These are phyloP conservation scores for Pichia sp. DNA, from an alignment of 1,139 yeast species.

Conservation along the genomic window DNA sequence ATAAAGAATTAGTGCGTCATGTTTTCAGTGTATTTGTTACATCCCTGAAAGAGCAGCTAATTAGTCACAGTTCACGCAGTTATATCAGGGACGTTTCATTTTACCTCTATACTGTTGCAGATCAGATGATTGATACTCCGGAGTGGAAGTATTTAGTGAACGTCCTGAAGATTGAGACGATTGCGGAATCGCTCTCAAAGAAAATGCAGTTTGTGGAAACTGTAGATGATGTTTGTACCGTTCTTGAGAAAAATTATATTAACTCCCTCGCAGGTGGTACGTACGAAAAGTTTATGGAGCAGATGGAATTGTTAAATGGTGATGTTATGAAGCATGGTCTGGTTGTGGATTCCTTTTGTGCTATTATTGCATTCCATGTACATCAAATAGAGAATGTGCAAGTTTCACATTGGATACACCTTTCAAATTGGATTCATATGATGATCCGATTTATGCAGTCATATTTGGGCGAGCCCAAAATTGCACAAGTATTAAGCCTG, in stretches of 20 bases:
- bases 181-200: constrained; percentile 17
- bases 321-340: constrained; percentile 8
- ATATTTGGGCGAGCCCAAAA: constrained; percentile 4
- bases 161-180: constrained; percentile 9
- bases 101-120: constrained; percentile 20
- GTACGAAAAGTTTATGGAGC: constrained; percentile 5
- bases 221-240: constrained; percentile 16
- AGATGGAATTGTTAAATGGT: constrained; percentile 11
- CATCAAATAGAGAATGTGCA: constrained; percentile 5
- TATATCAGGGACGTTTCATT: constrained; percentile 16
- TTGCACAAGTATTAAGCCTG: background rate
- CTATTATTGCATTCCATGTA: constrained; percentile 13
- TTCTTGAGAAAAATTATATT: constrained; percentile 19
- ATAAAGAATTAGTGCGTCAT: constrained; percentile 1
- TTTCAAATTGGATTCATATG: constrained; percentile 19
- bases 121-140: constrained; percentile 10
- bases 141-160: constrained; percentile 15
- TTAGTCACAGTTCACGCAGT: constrained; percentile 11
- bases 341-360: constrained; percentile 12
- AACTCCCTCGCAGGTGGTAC: constrained; percentile 10
- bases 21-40: constrained; percentile 12
- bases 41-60: constrained; percentile 16
- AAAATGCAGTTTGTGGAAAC: constrained; percentile 19
- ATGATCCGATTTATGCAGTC: no score
- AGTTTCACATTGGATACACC: constrained; percentile 18